phyloP scores from a whole-genome alignment of 208 protist genomes.

The Trichomonas vaginalis region DNA sequence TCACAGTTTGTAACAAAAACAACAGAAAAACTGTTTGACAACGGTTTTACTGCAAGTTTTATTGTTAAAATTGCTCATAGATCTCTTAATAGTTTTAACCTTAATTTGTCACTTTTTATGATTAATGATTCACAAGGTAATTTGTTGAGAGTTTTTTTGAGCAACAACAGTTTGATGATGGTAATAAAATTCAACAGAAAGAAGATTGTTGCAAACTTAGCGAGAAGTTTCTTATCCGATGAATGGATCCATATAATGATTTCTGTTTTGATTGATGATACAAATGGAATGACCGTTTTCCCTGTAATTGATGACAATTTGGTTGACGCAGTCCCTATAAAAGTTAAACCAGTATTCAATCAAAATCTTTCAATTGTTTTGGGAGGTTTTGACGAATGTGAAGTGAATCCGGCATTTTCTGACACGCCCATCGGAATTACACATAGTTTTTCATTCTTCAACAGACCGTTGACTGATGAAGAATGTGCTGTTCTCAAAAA shows the following conservation, averaged over 20 bases:
- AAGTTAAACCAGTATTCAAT: neutral
- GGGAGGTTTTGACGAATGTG: neutral
- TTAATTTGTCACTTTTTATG: neutral
- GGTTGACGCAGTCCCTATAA: neutral
- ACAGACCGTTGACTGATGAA: neutral
- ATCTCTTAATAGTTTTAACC: neutral
- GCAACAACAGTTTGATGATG: neutral
- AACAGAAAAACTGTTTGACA: neutral
- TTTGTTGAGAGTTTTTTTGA: neutral
- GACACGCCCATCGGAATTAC: neutral
- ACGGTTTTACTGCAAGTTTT: neutral
- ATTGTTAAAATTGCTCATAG: neutral
- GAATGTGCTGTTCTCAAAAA: neutral
- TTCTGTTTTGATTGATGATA: neutral
- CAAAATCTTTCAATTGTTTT: neutral
- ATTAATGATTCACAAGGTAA: neutral
- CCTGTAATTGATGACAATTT: neutral
- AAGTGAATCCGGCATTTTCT: neutral
- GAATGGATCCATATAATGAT: neutral
- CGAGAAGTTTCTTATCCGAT: neutral
- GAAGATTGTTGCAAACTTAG: neutral
- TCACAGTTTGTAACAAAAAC: neutral
- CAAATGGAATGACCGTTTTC: neutral
- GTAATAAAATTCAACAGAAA: neutral
- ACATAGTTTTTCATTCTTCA: neutral